Base-by-base conservation (phyloP, 2,329 filamentous ascomycete genomes). In the Colletotrichum tamarilloi region DNA sequence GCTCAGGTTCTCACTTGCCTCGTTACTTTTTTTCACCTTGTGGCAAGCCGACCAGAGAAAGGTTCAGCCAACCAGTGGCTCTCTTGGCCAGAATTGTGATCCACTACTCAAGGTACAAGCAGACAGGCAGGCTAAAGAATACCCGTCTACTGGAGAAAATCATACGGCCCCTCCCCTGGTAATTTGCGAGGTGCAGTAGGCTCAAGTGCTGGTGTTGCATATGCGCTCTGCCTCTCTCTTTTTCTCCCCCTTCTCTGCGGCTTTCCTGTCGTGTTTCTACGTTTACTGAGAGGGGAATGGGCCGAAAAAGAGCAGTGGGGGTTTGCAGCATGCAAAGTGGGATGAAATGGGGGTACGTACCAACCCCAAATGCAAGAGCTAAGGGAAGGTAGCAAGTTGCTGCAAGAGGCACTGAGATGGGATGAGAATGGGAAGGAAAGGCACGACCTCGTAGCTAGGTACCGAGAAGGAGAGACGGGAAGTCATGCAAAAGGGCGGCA, bases 271-370 rank as follows among this genome's bases (percentile, higher is more conserved):
- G 16, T 14, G 38, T 42, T 42, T 42, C 24, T 32, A 24, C 52
- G 42, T 68, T 28, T 59, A 32, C 52, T 56, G 59, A 52, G 59
- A 53, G 60, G 35, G 46, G 55, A 60, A 73, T 67, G 67, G 60
- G 67, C 70, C 56, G 69, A 70, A 42, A 52, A n/a, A 35, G 14
- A 24, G 55, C 57, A 57, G 60, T 73, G 70, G 70, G 70, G 70
- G 70, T 73, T 70, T 73, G 55, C 67, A 56, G 67, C 32, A 35
- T 49, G 26, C 59, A 30, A 68, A 62, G 70, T 73, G 70, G 67
- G 67, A 70, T 62, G 70, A 46, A 52, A 52, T 46, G 12, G 12
- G 6, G 35, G 16, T 70, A 70, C 70, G 70, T 73, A 70, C 62
- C 60, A 22, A 9, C 67, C 65, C 58, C 66, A 70, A 65, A 32